A percentile compares a stretch with the other conserved stretches of the same genome.
Conservation (phyloP, 257 asterid species). For the Oldenlandia corymbosa region DNA sequence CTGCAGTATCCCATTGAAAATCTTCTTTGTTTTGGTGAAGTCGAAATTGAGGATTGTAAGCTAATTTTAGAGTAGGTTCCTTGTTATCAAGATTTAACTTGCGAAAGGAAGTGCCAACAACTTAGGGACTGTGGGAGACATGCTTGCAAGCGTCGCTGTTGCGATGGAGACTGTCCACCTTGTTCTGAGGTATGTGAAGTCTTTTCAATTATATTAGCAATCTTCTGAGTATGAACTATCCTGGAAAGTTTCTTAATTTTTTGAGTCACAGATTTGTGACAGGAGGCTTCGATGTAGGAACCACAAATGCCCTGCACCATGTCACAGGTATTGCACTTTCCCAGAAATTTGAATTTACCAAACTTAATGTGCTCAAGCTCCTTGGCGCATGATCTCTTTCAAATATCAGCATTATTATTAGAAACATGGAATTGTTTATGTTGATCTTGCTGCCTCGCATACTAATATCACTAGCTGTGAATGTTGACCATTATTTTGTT, state of each 20-base stretch:
- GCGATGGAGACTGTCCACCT: conserved; percentile 94
- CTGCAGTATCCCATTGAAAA: background rate
- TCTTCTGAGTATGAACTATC: background rate
- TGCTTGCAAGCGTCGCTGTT: conserved; percentile 91
- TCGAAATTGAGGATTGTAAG: conserved; percentile 22
- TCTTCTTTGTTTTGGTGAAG: background rate
- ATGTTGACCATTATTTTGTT: conserved; percentile 30
- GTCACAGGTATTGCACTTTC: conserved; percentile 61
- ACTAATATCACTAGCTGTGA: background rate
- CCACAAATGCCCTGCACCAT: conserved; percentile 96
- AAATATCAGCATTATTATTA: background rate
- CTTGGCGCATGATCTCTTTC: background rate
- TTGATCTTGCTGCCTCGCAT: background rate
- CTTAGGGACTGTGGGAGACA: conserved; percentile 81
- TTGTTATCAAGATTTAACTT: conserved; percentile 83
- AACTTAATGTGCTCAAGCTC: background rate
- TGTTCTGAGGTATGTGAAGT: conserved; percentile 72
- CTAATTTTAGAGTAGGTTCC: conserved; percentile 75
- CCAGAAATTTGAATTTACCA: conserved; percentile 8
- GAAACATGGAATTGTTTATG: background rate
- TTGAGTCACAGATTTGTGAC: conserved; percentile 63
- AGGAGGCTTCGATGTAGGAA: conserved; percentile 91
- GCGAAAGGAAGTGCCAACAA: conserved; percentile 89
- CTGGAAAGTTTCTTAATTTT: conserved; percentile 10
- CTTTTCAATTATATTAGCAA: background rate